phyloP scores from a whole-genome alignment of 495 filamentous ascomycete genomes.

The Friedmanniomyces endolithicus region DNA sequence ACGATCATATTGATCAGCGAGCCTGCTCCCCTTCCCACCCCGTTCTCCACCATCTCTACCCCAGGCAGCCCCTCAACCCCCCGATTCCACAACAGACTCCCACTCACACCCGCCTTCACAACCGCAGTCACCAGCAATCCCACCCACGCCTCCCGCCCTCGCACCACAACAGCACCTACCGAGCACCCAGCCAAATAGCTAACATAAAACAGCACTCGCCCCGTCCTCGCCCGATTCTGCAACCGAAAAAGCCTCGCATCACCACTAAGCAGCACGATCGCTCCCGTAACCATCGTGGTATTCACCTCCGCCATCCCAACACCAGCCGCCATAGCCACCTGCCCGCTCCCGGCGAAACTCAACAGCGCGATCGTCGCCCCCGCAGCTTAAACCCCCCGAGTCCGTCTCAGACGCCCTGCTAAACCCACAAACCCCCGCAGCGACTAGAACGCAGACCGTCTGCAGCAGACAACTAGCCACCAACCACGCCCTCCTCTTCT shows the following conservation, averaged over 20 bases:
- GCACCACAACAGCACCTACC: neutral
- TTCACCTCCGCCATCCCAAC: neutral
- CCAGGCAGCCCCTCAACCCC: neutral
- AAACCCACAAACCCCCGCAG: neutral
- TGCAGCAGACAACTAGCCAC: neutral
- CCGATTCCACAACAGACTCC: slow-evolving; percentile 3
- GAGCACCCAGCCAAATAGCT: neutral
- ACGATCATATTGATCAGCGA: too few relatives aligned
- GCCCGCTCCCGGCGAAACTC: neutral
- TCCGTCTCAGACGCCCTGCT: neutral
- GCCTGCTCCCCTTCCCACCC: too few relatives aligned
- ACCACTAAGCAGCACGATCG: neutral
- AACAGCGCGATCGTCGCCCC: neutral
- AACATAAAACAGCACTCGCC: neutral
- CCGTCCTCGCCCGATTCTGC: neutral
- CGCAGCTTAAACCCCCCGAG: neutral
- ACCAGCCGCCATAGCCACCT: neutral
- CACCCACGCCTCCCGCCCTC: neutral
- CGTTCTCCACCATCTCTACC: too few relatives aligned
- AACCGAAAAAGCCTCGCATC: neutral
- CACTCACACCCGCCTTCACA: neutral
- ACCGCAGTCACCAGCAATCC: neutral
- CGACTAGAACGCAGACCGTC: neutral
- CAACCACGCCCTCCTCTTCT: neutral
- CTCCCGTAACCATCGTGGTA: slow-evolving; percentile 1